phyloP scores from a whole-genome alignment of 2,329 filamentous ascomycete genomes.

The Pyrenophora seminiperda region DNA sequence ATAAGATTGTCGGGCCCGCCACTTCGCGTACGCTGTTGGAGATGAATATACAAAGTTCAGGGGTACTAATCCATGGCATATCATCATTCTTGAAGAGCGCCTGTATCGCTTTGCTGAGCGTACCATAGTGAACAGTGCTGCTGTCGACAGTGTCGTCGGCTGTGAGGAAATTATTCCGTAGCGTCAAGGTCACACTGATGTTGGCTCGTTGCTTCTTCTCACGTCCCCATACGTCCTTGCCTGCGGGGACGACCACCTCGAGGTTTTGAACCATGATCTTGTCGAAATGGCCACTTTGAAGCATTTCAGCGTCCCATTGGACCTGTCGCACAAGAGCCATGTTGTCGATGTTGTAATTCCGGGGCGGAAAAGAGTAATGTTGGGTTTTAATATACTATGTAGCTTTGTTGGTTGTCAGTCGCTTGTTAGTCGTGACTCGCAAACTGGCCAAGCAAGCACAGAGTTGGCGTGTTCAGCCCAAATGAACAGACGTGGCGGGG shows the following conservation, averaged over 20 bases:
- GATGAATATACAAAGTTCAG: conserved; percentile 25
- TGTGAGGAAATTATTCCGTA: conserved; percentile 61
- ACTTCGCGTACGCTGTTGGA: conserved; percentile 24
- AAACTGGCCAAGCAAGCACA: no score
- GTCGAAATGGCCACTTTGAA: conserved; percentile 36
- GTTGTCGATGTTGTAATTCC: not conserved
- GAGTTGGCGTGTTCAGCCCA: not conserved
- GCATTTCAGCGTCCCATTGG: conserved; percentile 30
- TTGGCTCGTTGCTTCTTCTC: conserved; percentile 65
- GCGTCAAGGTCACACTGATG: conserved; percentile 64
- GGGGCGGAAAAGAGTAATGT: not conserved
- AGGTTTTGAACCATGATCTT: conserved; percentile 67
- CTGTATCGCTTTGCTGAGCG: conserved; percentile 69
- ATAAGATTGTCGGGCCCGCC: conserved; percentile 35
- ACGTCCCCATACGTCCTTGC: conserved; percentile 72
- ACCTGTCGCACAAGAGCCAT: conserved; percentile 26
- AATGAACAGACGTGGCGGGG: not conserved
- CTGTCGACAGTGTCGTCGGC: conserved; percentile 66
- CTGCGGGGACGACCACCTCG: conserved; percentile 60
- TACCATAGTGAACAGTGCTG: conserved; percentile 79
- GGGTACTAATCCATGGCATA: conserved; percentile 31
- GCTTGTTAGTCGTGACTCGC: no score
- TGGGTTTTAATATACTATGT: not conserved
- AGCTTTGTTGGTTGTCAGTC: no score
- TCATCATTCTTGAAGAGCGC: conserved; percentile 48